Base-by-base conservation (phyloP, 2,329 filamentous ascomycete species). In the Chaetomiaceae sp. region DNA sequence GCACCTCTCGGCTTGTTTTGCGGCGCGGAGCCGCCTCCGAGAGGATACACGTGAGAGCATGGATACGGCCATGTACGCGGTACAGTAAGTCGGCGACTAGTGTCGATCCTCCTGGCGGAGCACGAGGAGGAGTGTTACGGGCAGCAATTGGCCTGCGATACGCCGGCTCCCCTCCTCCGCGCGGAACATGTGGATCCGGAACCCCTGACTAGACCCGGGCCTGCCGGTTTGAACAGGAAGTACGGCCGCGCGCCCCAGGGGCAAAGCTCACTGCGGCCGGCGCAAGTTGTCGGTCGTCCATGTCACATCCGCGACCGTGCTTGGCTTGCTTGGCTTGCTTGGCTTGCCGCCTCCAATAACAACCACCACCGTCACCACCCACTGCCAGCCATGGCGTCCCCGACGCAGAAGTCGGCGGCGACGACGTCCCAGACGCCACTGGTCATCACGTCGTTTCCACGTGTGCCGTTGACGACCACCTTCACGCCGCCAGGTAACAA, bases 381-480 rank as follows among this genome's bases (percentile, higher is more conserved):
- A n/a, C n/a, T 32, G 37, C 12, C 43, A 4, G n/a, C 32, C 15
- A 29, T 20, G 10, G 14, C 35, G 17, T 10, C 35, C 27, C 14
- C 39, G 17, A 26, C 35, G 6, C 9, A 14, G 5, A n/a, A 8
- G 11, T 4, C 20, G 10, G 3, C 40, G 19, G 14, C 34, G 12
- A 19, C 38, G 2, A 17, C 35, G 15, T 32, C 27, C 20, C n/a
- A 12, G 15, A 38, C 34, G 4, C 30, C 37, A 9, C 17, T 41
- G 6, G 26, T 41, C 24, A 45, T 59, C 45, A 56, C 57, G 6
- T 58, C 55, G 17, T 60, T 61, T 26, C 36, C 52, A 14, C 26
- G 12, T 10, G 50, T 57, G 19, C 58, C 59, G 5, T 52, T 61
- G 20, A 60, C 56, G 9, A 58, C 57, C 1, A 50, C 53, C 14